Evolutionary conservation across 805 yeast species (phyloP).

Genomic region (Kodamaea neixiangensis): DNA sequence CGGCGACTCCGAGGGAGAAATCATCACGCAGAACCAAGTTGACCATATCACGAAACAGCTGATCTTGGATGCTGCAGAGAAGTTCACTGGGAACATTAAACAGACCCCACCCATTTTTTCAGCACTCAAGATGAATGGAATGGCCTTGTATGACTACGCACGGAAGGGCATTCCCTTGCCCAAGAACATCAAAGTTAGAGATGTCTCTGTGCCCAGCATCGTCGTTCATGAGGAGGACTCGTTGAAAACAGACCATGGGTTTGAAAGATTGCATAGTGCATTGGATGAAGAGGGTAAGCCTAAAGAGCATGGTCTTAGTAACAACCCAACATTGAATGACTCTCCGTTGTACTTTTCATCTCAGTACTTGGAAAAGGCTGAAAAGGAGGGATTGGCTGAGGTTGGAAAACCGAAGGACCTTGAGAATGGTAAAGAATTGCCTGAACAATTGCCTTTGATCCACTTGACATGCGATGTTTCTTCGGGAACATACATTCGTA

Average conservation of each 20-base stretch:
- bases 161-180: slow-evolving; percentile 86
- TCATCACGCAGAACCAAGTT: slow-evolving; percentile 57
- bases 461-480: slow-evolving; percentile 80
- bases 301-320: slow-evolving; percentile 44
- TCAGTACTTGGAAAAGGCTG: slow-evolving; percentile 49
- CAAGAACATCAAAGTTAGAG: slow-evolving; percentile 73
- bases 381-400: slow-evolving; percentile 38
- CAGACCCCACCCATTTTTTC: slow-evolving; percentile 97
- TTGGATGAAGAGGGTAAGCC: slow-evolving; percentile 51
- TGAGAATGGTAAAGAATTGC: slow-evolving; percentile 39
- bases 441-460: slow-evolving; percentile 62
- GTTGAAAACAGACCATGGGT: slow-evolving; percentile 57
- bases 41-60: slow-evolving; percentile 57
- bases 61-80: slow-evolving; percentile 50
- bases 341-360: slow-evolving; percentile 61
- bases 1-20: slow-evolving; percentile 89
- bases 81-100: slow-evolving; percentile 75
- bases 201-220: slow-evolving; percentile 59
- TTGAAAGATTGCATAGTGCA: slow-evolving; percentile 43
- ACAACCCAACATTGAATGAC: slow-evolving; percentile 60
- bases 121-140: slow-evolving; percentile 93
- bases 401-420: slow-evolving; percentile 42
- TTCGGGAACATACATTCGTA: slow-evolving; percentile 93
- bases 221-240: slow-evolving; percentile 54
- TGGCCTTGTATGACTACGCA: slow-evolving; percentile 92